Percentiles rank a stretch among this genome's conserved stretches.
These are phyloP conservation scores for Clonostachys byssicola DNA, from an alignment of 2,329 filamentous ascomycete genomes.

Conservation along the genomic window DNA sequence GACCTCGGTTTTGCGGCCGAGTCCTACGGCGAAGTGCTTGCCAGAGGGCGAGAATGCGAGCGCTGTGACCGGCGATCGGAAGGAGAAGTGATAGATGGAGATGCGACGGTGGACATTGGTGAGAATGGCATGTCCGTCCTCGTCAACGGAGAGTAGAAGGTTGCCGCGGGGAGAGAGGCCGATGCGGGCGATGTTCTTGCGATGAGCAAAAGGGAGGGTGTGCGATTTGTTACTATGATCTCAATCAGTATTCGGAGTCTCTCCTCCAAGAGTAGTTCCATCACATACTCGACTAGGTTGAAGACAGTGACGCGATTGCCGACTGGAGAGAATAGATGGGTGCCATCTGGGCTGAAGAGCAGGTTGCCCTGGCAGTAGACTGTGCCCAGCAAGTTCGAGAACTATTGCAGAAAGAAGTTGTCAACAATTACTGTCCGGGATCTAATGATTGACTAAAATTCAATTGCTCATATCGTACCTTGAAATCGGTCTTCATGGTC, in stretches of 20 bases:
- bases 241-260: background rate
- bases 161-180: conserved; percentile 89
- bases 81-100: conserved; percentile 92
- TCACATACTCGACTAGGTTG: conserved; percentile 82
- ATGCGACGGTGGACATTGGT: conserved; percentile 86
- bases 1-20: conserved; percentile 85
- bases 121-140: conserved; percentile 89
- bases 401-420: conserved; percentile 48
- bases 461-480: conserved; percentile 51
- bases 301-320: conserved; percentile 96
- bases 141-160: conserved; percentile 86
- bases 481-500: conserved; percentile 98
- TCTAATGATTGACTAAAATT: background rate
- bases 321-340: conserved; percentile 90
- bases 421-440: background rate
- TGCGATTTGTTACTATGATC: conserved; percentile 72
- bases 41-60: conserved; percentile 90
- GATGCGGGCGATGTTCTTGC: conserved; percentile 86
- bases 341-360: conserved; percentile 93
- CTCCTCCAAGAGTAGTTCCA: background rate
- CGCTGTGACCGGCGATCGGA: conserved; percentile 76
- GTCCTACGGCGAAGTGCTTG: conserved; percentile 81
- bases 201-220: conserved; percentile 85
- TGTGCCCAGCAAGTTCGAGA: conserved; percentile 96
- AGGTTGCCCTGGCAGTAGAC: conserved; percentile 98